Conservation (phyloP, 176 grass and related monocot species). For the Oryza glaberrima region DNA sequence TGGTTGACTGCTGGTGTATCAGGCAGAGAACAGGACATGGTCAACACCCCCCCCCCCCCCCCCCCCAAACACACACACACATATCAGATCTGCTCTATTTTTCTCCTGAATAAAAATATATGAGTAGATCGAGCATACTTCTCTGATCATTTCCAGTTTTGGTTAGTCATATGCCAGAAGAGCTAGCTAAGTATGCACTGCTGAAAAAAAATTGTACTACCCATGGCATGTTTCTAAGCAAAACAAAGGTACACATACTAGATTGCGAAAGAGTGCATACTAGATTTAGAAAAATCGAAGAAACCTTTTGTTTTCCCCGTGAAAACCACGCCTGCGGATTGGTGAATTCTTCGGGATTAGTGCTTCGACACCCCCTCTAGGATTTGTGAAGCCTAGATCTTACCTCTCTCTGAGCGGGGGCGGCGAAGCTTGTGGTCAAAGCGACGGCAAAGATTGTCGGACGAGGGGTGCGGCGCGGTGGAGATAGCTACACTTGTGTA, state of each 20-base stretch:
- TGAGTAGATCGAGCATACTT: background rate
- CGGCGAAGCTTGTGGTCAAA: background rate
- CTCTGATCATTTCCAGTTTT: background rate
- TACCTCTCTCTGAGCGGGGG: background rate
- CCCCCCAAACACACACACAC: background rate
- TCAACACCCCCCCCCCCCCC: background rate
- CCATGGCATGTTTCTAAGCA: background rate
- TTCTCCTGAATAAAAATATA: background rate
- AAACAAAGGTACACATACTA: background rate
- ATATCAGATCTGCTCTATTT: too few relatives aligned
- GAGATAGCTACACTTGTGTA: background rate
- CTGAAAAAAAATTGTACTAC: background rate
- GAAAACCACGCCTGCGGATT: background rate
- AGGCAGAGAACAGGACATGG: conserved; percentile 9
- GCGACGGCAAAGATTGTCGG: background rate
- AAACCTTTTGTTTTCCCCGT: background rate
- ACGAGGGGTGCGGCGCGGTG: background rate
- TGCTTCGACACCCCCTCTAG: background rate
- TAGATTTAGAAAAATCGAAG: background rate
- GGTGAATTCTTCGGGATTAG: background rate
- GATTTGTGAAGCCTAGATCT: background rate
- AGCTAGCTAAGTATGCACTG: background rate
- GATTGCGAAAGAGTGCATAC: background rate
- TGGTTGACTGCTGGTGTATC: conserved; percentile 35
- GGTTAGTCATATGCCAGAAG: background rate